Conservation (phyloP, 1,139 yeast genomes). For the Scheffersomyces illinoinensis region DNA sequence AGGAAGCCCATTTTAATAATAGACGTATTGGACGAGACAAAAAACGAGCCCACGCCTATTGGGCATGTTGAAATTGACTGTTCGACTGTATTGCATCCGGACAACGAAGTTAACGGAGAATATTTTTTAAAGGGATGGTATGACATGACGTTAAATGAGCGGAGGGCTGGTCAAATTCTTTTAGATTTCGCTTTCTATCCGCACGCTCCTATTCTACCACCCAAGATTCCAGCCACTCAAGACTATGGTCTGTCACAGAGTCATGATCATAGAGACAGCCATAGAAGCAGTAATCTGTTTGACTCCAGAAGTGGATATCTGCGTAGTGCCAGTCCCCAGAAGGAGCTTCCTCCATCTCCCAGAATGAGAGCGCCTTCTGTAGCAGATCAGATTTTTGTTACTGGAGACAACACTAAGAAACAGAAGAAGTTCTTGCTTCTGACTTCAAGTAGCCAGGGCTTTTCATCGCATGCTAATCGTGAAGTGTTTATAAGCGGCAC, state of each 20-base stretch:
- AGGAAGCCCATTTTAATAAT: slow-evolving; percentile 64
- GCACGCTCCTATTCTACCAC: slow-evolving; percentile 49
- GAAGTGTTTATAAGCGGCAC: slow-evolving; percentile 16
- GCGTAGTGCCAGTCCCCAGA: background rate
- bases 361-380: slow-evolving; percentile 11
- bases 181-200: slow-evolving; percentile 93
- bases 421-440: slow-evolving; percentile 1
- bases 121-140: slow-evolving; percentile 79
- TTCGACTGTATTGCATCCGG: slow-evolving; percentile 57
- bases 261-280: background rate
- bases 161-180: slow-evolving; percentile 85
- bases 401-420: slow-evolving; percentile 1
- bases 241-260: background rate
- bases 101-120: slow-evolving; percentile 64
- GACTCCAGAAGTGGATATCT: slow-evolving; percentile 1
- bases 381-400: slow-evolving; percentile 31
- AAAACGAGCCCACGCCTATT: slow-evolving; percentile 80
- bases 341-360: slow-evolving; percentile 12
- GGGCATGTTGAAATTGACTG: slow-evolving; percentile 83
- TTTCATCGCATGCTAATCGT: background rate
- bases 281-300: background rate
- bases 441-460: background rate
- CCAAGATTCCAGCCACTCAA: slow-evolving; percentile 24
- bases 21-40: slow-evolving; percentile 84
- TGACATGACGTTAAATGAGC: slow-evolving; percentile 63